Base-by-base conservation (phyloP, 371 early-diverging fungal genomes). In the Mucor sp. region DNA sequence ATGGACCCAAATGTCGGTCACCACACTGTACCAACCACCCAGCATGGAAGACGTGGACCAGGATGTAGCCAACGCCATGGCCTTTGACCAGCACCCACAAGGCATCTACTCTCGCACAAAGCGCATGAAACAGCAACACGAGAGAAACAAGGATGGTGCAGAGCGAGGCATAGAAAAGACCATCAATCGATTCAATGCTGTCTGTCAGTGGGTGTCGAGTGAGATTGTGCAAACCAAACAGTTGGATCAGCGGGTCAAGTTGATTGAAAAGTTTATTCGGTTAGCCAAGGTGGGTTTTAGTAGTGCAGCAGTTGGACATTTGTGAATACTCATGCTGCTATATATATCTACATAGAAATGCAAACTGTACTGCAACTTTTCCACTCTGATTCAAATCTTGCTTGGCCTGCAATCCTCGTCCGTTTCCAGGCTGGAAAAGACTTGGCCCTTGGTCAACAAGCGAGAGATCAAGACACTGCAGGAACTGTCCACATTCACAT, bases 261-360 rank as follows among this genome's bases (percentile, higher is more conserved):
- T 91, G 11, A 81, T 92, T 15, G 92, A 92, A 69, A 90, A 88
- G 65, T 87, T 90, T 41, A 93, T 93, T 61, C 85, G 90, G 30
- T 73, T 93, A 21, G 92, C 91, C 3, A 86, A 87, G 73, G 89
- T 86, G 79, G 50, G 57, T 28, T 53, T 48, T 11, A 25, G 7
- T 48, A 23, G 6, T 35, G 11, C 11, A 27, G 19, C 47, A 39
- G 3, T 30, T 30, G 30, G 6, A 30, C n/a, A n/a, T n/a, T n/a
- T n/a, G n/a, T n/a, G n/a, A n/a, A n/a, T n/a, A n/a, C n/a, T n/a
- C n/a, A n/a, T n/a, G n/a, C n/a, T n/a, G n/a, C n/a, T n/a, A n/a
- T n/a, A n/a, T n/a, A n/a, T n/a, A n/a, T 9, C 1, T 48, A 6
- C 19, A 28, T 35, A 89, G 87, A 88, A 87, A 74, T 91, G 90